phyloP scores from a whole-genome alignment of 192 early-diverging fungal genomes.

The Entomortierella lignicola region DNA sequence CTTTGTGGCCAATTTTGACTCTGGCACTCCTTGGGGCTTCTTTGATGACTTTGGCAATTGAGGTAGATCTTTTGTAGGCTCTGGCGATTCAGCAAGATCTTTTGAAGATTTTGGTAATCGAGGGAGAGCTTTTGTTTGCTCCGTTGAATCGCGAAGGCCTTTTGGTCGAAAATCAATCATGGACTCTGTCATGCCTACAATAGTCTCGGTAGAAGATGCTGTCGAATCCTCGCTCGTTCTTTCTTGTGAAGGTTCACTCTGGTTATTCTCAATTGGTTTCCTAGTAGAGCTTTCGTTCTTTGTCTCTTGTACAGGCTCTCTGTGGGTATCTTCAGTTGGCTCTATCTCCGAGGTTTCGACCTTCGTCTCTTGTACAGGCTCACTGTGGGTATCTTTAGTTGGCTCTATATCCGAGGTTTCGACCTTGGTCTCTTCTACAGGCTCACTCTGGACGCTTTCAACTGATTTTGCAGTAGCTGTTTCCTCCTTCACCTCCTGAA shows the following conservation, averaged over 20 bases:
- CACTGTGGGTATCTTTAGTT: no score
- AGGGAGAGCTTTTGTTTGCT: neutral
- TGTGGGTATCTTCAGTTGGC: no score
- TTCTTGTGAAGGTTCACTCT: neutral
- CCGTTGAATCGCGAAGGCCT: neutral
- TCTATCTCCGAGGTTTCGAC: no score
- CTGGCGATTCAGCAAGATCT: neutral
- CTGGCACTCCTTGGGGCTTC: neutral
- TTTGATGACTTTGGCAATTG: neutral
- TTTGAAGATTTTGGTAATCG: neutral
- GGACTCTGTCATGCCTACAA: neutral
- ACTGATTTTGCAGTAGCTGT: neutral
- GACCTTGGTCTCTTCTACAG: neutral
- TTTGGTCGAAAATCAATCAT: neutral
- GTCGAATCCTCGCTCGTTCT: conserved; percentile 20
- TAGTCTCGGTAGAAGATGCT: conserved; percentile 18
- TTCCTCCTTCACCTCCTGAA: no score
- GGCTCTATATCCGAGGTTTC: no score
- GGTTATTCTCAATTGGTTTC: neutral
- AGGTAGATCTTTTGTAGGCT: neutral
- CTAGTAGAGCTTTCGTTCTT: neutral
- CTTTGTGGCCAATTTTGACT: neutral
- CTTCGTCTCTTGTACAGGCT: no score
- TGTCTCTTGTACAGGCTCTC: no score
- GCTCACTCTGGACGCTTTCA: neutral